Percentiles rank a stretch among this genome's conserved stretches.
Conservation (phyloP, 2,329 filamentous ascomycete species). For the Monilinia laxa region DNA sequence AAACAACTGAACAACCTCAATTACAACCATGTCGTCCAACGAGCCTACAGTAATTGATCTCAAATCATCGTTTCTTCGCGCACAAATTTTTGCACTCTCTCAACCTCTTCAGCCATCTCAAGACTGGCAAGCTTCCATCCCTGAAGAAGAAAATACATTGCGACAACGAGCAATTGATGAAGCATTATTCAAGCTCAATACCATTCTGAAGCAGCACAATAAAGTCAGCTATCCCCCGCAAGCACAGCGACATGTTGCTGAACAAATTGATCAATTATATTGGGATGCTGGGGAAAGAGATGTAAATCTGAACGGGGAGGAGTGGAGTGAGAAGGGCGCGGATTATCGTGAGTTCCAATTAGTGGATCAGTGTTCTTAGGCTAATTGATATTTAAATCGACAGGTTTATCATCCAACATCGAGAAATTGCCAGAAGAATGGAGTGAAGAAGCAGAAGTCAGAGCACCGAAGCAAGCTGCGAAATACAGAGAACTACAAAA, state of each 20-base stretch:
- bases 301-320: conserved; percentile 41
- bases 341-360: conserved; percentile 38
- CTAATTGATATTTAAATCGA: conserved; percentile 11
- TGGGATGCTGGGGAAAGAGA: conserved; percentile 47
- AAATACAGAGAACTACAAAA: conserved; percentile 53
- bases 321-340: conserved; percentile 43
- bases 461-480: conserved; percentile 45
- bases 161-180: conserved; percentile 54
- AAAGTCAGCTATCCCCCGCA: conserved; percentile 66
- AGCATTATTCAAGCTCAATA: conserved; percentile 58
- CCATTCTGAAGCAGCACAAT: conserved; percentile 62
- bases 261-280: conserved; percentile 70
- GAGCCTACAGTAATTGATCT: conserved; percentile 56
- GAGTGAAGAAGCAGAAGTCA: conserved; percentile 42
- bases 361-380: background rate
- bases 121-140: conserved; percentile 44
- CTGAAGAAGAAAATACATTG: conserved; percentile 46
- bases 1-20: background rate
- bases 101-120: conserved; percentile 43
- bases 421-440: conserved; percentile 37
- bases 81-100: conserved; percentile 40
- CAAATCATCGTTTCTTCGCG: conserved; percentile 56
- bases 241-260: conserved; percentile 68
- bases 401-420: conserved; percentile 34
- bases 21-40: background rate